These are phyloP conservation scores for Ophiosphaerella korrae DNA, from an alignment of 2,329 filamentous ascomycete species.

Conservation along the genomic window DNA sequence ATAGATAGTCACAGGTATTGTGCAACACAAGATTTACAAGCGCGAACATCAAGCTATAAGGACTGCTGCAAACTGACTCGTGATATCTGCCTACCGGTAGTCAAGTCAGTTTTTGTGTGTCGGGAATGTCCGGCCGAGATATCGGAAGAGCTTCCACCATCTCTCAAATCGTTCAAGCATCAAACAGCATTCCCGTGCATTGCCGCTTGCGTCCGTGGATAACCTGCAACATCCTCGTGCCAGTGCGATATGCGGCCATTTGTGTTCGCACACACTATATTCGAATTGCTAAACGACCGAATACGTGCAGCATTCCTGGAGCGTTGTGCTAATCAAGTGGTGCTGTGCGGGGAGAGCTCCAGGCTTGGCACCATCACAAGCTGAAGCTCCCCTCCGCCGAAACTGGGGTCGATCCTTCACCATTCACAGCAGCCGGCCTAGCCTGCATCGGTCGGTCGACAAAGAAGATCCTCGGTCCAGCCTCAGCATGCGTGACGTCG, in stretches of 20 bases:
- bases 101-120: background rate
- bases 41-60: too few species aligned
- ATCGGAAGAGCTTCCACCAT: slow-evolving; percentile 11
- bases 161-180: slow-evolving; percentile 4
- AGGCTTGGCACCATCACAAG: slow-evolving; percentile 45
- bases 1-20: too few species aligned
- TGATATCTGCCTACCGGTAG: too few species aligned
- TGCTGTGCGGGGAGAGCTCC: slow-evolving; percentile 28
- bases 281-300: background rate
- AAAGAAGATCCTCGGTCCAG: slow-evolving; percentile 44
- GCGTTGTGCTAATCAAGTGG: slow-evolving; percentile 23
- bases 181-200: slow-evolving; percentile 29
- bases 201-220: slow-evolving; percentile 28
- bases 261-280: slow-evolving; percentile 7
- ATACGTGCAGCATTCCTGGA: slow-evolving; percentile 7
- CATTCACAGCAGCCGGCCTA: slow-evolving; percentile 39
- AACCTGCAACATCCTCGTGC: slow-evolving; percentile 25
- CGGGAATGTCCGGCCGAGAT: slow-evolving; percentile 15
- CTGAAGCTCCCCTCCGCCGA: slow-evolving; percentile 39
- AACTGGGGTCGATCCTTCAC: slow-evolving; percentile 26
- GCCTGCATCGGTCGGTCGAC: slow-evolving; percentile 25
- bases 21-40: too few species aligned
- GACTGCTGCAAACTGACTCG: too few species aligned
- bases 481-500: slow-evolving; percentile 42
- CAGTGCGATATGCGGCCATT: slow-evolving; percentile 10